These are phyloP conservation scores for Baorangia bicolor DNA, from an alignment of 768 basidiomycete species.

Conservation along the genomic window DNA sequence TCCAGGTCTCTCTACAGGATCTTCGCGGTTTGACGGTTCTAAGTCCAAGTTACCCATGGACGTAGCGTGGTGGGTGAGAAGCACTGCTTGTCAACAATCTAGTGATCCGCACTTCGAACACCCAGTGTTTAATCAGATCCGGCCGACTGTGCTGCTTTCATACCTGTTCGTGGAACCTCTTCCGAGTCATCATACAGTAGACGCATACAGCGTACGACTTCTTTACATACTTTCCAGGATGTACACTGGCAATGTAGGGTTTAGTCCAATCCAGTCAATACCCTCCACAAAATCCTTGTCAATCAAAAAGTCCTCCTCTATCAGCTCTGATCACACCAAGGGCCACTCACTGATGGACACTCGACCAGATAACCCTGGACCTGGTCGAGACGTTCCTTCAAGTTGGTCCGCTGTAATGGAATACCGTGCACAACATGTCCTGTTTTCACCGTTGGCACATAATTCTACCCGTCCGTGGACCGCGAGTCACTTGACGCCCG, in stretches of 20 bases:
- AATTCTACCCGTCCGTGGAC: conserved; percentile 54
- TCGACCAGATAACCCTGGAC: conserved; percentile 76
- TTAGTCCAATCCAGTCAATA: conserved; percentile 69
- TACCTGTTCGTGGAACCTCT: too few species aligned
- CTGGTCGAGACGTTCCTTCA: conserved; percentile 72
- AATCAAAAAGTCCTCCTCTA: conserved; percentile 74
- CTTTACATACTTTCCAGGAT: conserved; percentile 40
- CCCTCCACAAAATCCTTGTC: conserved; percentile 71
- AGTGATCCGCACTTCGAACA: too few species aligned
- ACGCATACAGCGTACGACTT: too few species aligned
- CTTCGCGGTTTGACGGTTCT: too few species aligned
- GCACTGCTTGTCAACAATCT: too few species aligned
- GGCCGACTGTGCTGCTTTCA: too few species aligned
- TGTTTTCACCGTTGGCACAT: conserved; percentile 71
- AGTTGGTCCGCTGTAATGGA: conserved; percentile 58
- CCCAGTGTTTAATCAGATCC: too few species aligned
- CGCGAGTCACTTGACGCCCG: conserved; percentile 4
- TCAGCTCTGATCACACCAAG: conserved; percentile 6
- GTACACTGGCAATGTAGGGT: conserved; percentile 79
- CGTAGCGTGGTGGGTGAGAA: too few species aligned
- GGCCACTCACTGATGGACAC: conserved; percentile 58
- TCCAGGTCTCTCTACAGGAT: too few species aligned
- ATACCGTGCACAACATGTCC: conserved; percentile 78
- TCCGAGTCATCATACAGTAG: too few species aligned
- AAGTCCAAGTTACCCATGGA: too few species aligned